Percentiles rank a stretch among this genome's conserved stretches.
These are phyloP conservation scores for Hypoxylon sp. DNA, from an alignment of 2,329 filamentous ascomycete species.

Conservation along the genomic window DNA sequence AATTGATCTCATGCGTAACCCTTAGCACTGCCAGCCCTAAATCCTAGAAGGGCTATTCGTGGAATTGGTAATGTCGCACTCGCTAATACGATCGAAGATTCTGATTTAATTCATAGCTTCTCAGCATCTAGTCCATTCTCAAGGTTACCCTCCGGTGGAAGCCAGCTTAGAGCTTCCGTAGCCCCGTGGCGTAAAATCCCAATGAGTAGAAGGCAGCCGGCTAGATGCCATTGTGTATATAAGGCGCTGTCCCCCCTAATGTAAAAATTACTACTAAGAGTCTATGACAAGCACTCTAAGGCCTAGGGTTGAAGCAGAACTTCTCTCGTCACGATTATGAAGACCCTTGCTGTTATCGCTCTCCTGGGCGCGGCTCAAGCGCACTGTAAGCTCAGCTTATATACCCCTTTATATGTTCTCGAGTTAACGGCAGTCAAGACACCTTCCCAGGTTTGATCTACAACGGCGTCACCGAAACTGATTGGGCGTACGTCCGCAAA, in stretches of 20 bases:
- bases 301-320: neutral
- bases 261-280: neutral
- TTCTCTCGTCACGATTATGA: slow-evolving; percentile 32
- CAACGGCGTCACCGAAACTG: slow-evolving; percentile 48
- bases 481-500: slow-evolving; percentile 57
- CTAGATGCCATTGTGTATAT: neutral
- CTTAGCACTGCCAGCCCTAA: neutral
- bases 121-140: neutral
- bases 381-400: slow-evolving; percentile 46
- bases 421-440: slow-evolving; percentile 45
- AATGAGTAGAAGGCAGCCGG: neutral
- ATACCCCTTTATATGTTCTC: neutral
- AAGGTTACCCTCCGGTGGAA: neutral
- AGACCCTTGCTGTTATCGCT: slow-evolving; percentile 43
- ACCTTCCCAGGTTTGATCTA: slow-evolving; percentile 51
- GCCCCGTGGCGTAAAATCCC: neutral
- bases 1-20: neutral
- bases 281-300: neutral
- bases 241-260: neutral
- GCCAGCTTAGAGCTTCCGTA: neutral
- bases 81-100: neutral
- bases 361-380: slow-evolving; percentile 48
- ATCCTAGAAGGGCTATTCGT: neutral
- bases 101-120: neutral
- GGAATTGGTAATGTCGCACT: neutral